Base-by-base conservation (phyloP, 805 yeast species). In the Pichia cephalocereana region DNA sequence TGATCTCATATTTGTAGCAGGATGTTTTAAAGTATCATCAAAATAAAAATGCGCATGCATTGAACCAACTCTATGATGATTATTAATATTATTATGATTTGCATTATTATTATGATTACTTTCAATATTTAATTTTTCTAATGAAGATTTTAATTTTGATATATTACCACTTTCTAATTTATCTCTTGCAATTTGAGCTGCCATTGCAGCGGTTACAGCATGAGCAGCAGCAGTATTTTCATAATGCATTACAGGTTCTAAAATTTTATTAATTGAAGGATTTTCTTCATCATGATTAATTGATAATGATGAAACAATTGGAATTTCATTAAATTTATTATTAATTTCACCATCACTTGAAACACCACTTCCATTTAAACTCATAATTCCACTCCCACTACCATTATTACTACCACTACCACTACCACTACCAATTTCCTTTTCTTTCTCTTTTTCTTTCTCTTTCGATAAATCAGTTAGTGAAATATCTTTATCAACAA, bases 21-120 rank as follows among this genome's bases (percentile, higher is more conserved):
- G 60, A 56, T 75, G 81, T 57, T 77, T 82, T n/a, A 79, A 60
- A 2, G 83, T 71, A 48, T 84, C 90, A 52, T 81, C 85, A 10
- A 79, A 80, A 54, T 74, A 76, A 60, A 86, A 86, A 64, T 85
- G 95, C 0, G 93, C 89, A 65, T 86, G 95, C 52, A 82, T 82
- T 0, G 86, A 75, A 17, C 84, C 74, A 19, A 75, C 60, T 61
- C 79, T 75, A 55, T 76, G 76, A 57, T 77, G 83, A 30, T 40
- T 48, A 38, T 43, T 38, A 32, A 12, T 6, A 23, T 23, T 23
- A 23, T 23, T 23, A 23, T 23, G 4, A 23, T 23, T 19, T 19
- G 23, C 3, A n/a, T 14, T 34, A 14, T 12, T 34, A 14, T 34
- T 15, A 14, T 17, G 5, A 17, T 17, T 44, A 7, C 18, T 31